A percentile compares a stretch with the other conserved stretches of the same genome.
phyloP scores from a whole-genome alignment of 306 rosid genomes.

The Ormosia emarginata region DNA sequence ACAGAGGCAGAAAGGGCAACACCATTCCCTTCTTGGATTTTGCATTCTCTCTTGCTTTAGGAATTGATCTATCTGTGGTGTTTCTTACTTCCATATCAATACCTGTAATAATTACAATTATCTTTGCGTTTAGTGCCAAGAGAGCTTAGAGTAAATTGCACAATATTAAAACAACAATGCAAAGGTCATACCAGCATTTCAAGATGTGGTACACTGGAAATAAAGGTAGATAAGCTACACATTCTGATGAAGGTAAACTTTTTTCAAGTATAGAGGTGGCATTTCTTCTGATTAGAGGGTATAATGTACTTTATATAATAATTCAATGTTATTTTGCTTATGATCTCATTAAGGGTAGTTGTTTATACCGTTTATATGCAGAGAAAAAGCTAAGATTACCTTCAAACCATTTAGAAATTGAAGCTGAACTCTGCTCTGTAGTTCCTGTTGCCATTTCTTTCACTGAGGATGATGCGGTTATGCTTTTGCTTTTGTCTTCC shows the following conservation, averaged over 20 bases:
- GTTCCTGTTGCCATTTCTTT: background rate
- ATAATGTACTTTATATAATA: background rate
- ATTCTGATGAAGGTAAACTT: background rate
- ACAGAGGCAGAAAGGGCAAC: slow-evolving; percentile 43
- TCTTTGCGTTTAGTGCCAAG: background rate
- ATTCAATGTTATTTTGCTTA: background rate
- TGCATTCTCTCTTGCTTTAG: slow-evolving; percentile 11
- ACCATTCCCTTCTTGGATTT: slow-evolving; percentile 47
- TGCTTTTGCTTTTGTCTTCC: slow-evolving; percentile 21
- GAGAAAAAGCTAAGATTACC: slow-evolving; percentile 25
- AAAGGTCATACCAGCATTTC: background rate
- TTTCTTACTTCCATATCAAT: slow-evolving; percentile 24
- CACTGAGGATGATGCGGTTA: slow-evolving; percentile 11
- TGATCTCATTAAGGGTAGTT: background rate
- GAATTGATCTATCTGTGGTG: background rate
- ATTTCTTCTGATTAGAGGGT: background rate
- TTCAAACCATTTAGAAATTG: slow-evolving; percentile 22
- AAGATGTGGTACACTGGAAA: background rate
- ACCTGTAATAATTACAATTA: slow-evolving; percentile 11
- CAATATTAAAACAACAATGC: background rate
- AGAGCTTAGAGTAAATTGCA: background rate
- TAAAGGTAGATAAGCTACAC: background rate
- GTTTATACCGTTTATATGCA: background rate
- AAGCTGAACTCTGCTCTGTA: slow-evolving; percentile 15
- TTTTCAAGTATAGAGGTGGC: background rate